Evolutionary conservation across 2,329 filamentous ascomycete species (phyloP).

Genomic region (Shiraia sp.): DNA sequence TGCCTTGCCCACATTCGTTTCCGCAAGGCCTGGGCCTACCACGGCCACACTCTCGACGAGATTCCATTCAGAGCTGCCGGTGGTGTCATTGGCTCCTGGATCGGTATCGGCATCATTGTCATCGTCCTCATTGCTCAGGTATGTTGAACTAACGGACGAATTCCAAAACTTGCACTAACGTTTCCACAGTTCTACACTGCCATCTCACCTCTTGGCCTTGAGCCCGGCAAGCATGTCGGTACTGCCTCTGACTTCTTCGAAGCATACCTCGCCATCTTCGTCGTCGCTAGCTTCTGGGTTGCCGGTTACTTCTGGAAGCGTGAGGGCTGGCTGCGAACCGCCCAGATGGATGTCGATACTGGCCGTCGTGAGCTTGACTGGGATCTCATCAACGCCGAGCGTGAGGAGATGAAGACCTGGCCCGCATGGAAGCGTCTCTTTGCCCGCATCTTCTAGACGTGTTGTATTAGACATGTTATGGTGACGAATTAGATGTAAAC

Average conservation of each 20-base stretch:
- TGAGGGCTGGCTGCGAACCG: slow-evolving; percentile 59
- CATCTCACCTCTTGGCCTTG: slow-evolving; percentile 33
- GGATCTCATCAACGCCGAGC: slow-evolving; percentile 63
- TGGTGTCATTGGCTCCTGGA: slow-evolving; percentile 47
- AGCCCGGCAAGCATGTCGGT: slow-evolving; percentile 19
- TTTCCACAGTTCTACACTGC: slow-evolving; percentile 46
- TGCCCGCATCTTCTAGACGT: slow-evolving; percentile 32
- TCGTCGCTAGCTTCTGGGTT: slow-evolving; percentile 49
- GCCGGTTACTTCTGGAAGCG: slow-evolving; percentile 68
- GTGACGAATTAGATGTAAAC: too few relatives aligned
- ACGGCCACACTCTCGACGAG: slow-evolving; percentile 49
- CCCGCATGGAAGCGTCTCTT: slow-evolving; percentile 53
- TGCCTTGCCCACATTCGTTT: slow-evolving; percentile 93
- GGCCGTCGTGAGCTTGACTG: slow-evolving; percentile 68
- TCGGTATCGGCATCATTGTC: slow-evolving; percentile 46
- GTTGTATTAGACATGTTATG: not conserved
- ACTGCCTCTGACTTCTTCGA: slow-evolving; percentile 52
- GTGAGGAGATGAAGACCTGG: slow-evolving; percentile 55
- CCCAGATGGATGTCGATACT: slow-evolving; percentile 68
- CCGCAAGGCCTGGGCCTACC: slow-evolving; percentile 57
- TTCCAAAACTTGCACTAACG: slow-evolving; percentile 6
- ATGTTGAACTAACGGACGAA: slow-evolving; percentile 5
- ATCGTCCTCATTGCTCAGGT: slow-evolving; percentile 46
- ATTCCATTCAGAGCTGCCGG: slow-evolving; percentile 49
- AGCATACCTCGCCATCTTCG: slow-evolving; percentile 52